Evolutionary conservation across 164 flowering plant species (phyloP).

Genomic region (Kingdonia uniflora): DNA sequence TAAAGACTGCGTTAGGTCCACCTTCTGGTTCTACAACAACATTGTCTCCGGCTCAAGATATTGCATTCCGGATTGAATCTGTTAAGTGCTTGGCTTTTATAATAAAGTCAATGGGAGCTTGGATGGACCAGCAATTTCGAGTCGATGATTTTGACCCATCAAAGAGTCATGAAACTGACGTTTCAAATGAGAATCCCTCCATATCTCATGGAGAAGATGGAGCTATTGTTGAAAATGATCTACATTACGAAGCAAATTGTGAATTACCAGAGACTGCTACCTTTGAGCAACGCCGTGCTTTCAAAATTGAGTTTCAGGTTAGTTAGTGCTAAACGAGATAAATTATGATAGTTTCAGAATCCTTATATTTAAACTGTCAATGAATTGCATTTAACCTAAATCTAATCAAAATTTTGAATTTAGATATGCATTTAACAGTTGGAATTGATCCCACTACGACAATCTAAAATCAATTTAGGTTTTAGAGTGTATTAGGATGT

Average conservation of each 20-base stretch:
- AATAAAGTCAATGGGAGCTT: slow-evolving; percentile 79
- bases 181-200: slow-evolving; percentile 35
- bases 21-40: slow-evolving; percentile 89
- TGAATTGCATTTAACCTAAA: too few species aligned
- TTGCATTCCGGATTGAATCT: slow-evolving; percentile 83
- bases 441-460: too few species aligned
- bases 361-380: not conserved
- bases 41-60: slow-evolving; percentile 80
- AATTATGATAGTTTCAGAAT: not conserved
- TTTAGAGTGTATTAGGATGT: too few species aligned
- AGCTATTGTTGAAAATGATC: slow-evolving; percentile 46
- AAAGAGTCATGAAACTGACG: slow-evolving; percentile 41
- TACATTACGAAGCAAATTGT: slow-evolving; percentile 54
- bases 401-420: too few species aligned
- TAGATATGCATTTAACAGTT: too few species aligned
- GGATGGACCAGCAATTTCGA: slow-evolving; percentile 94
- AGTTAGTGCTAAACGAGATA: slow-evolving; percentile 3
- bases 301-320: slow-evolving; percentile 91
- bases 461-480: too few species aligned
- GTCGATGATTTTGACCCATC: slow-evolving; percentile 36
- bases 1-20: slow-evolving; percentile 95
- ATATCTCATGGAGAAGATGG: slow-evolving; percentile 58
- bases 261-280: slow-evolving; percentile 79
- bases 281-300: slow-evolving; percentile 89
- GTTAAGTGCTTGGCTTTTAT: slow-evolving; percentile 86